Conservation (phyloP, 1,284 basidiomycete species). For the Cerioporus squamosus region DNA sequence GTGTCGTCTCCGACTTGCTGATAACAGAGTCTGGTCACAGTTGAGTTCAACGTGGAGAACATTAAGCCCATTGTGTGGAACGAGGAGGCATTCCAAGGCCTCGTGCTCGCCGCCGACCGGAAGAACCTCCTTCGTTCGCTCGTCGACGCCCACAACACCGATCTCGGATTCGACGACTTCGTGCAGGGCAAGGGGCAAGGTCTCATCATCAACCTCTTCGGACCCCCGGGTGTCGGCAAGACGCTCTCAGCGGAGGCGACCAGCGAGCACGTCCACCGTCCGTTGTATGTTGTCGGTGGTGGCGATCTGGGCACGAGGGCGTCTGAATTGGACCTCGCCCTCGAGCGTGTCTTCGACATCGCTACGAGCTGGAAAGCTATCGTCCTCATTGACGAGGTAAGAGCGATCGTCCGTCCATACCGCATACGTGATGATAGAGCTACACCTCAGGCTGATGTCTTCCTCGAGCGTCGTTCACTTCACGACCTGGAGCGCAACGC, state of each 20-base stretch:
- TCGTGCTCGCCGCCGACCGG: constrained; percentile 55
- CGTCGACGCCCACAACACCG: constrained; percentile 58
- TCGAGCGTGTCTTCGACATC: constrained; percentile 41
- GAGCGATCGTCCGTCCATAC: not conserved
- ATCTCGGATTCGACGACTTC: constrained; percentile 62
- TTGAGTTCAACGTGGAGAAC: constrained; percentile 58
- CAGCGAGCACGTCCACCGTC: constrained; percentile 60
- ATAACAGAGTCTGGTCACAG: constrained; percentile 33
- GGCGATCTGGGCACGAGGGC: constrained; percentile 62
- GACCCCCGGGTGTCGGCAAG: constrained; percentile 63
- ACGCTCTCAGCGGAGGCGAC: constrained; percentile 60
- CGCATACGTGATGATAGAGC: no score
- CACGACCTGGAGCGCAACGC: constrained; percentile 66
- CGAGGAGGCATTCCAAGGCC: constrained; percentile 57
- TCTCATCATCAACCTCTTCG: constrained; percentile 62
- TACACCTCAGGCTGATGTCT: constrained; percentile 41
- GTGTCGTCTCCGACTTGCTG: not conserved
- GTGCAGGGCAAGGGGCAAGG: constrained; percentile 66
- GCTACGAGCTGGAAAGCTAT: constrained; percentile 68
- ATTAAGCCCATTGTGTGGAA: constrained; percentile 58
- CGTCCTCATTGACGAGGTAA: constrained; percentile 61
- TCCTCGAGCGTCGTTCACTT: constrained; percentile 65
- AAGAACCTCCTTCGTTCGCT: constrained; percentile 60
- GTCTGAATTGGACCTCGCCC: constrained; percentile 28
- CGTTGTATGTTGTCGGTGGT: constrained; percentile 61